A percentile compares a stretch with the other conserved stretches of the same genome.
Conservation (phyloP, 345 rosid genomes). For the Syzygium aqueum region DNA sequence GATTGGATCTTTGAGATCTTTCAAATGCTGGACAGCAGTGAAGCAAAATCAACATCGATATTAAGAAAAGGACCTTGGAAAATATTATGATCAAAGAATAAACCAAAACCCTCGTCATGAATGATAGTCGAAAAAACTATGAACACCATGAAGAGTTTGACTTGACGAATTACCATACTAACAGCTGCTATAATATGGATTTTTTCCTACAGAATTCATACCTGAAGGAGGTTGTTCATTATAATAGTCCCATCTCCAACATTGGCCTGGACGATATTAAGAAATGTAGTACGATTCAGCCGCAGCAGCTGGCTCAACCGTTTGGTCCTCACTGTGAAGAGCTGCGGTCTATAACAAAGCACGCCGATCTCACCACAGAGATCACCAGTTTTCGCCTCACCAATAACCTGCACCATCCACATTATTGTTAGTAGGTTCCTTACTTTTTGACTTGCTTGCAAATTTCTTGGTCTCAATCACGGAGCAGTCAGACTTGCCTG, state of each 20-base stretch:
- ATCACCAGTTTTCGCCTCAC: constrained; percentile 68
- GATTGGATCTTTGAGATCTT: constrained; percentile 55
- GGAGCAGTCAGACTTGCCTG: constrained; percentile 24
- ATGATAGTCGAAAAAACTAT: not conserved
- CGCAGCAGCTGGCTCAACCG: constrained; percentile 85
- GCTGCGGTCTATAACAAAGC: constrained; percentile 78
- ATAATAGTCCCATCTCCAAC: constrained; percentile 90
- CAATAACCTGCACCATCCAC: constrained; percentile 38
- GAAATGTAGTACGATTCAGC: constrained; percentile 73
- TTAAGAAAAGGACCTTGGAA: not conserved
- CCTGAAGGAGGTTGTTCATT: constrained; percentile 93
- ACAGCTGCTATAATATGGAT: not conserved
- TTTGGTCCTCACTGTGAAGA: constrained; percentile 83
- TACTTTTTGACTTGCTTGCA: not conserved
- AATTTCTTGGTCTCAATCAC: not conserved
- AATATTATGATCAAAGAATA: not conserved
- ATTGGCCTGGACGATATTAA: constrained; percentile 81
- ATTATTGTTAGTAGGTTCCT: not conserved
- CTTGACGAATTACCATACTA: not conserved
- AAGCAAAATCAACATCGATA: not conserved
- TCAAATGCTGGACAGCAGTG: constrained; percentile 40
- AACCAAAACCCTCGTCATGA: not conserved
- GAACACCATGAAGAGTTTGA: not conserved
- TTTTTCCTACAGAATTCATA: not conserved
- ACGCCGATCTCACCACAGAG: constrained; percentile 86